A percentile compares a stretch with the other conserved stretches of the same genome.
phyloP scores from a whole-genome alignment of 495 filamentous ascomycete species.

The Trypethelium eluteriae region DNA sequence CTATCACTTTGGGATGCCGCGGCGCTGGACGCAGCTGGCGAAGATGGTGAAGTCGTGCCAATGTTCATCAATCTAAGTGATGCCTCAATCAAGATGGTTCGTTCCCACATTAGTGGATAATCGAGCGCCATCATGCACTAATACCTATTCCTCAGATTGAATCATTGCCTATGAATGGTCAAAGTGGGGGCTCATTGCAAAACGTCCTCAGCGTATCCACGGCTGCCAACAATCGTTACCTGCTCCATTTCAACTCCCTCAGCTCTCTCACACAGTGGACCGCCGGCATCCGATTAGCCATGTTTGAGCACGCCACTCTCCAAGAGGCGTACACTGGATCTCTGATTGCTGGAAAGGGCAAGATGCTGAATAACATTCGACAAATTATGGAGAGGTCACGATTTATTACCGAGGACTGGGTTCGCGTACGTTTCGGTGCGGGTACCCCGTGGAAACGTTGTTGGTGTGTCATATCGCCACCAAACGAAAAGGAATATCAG shows the following conservation, averaged over 20 bases:
- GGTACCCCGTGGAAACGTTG: constrained; percentile 94
- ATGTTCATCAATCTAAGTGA: constrained; percentile 97
- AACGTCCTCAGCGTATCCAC: constrained; percentile 94
- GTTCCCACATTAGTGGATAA: constrained; percentile 12
- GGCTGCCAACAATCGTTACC: constrained; percentile 87
- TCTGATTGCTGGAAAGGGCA: constrained; percentile 91
- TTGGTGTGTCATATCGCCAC: constrained; percentile 89
- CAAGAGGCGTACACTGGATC: constrained; percentile 97
- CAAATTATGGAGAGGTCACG: constrained; percentile 72
- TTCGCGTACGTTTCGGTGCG: constrained; percentile 87
- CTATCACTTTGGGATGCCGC: constrained; percentile 93
- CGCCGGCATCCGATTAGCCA: constrained; percentile 82
- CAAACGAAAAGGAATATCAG: constrained; percentile 82
- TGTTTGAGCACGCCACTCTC: constrained; percentile 88
- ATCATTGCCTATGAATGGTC: constrained; percentile 70
- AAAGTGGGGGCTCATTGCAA: constrained; percentile 67
- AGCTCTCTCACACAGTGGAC: constrained; percentile 95
- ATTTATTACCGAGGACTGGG: constrained; percentile 84
- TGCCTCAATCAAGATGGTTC: constrained; percentile 94
- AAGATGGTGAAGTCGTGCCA: constrained; percentile 76
- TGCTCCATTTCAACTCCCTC: constrained; percentile 91
- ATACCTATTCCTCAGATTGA: constrained; percentile 58
- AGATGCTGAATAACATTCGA: constrained; percentile 74
- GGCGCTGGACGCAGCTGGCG: constrained; percentile 79
- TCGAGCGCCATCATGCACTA: not conserved